A percentile compares a stretch with the other conserved stretches of the same genome.
Conservation (phyloP, 2,329 filamentous ascomycete genomes). For the Ophiostoma tasmaniense region DNA sequence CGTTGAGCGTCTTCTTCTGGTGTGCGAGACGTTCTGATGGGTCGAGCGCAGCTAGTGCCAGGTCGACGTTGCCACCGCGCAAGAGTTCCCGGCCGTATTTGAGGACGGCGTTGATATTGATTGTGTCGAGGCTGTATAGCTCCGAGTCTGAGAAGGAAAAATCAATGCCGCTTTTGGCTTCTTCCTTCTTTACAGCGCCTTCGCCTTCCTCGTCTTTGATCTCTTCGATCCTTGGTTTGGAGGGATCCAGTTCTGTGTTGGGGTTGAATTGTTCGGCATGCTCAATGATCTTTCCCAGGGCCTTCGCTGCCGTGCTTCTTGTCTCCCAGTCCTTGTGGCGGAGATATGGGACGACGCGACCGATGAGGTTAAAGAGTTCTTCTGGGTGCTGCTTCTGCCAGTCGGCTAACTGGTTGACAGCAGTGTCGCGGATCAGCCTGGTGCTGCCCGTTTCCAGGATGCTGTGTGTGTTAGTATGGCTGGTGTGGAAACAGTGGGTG, state of each 20-base stretch:
- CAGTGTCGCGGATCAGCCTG: conserved; percentile 89
- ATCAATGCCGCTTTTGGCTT: conserved; percentile 30
- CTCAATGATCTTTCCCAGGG: conserved; percentile 86
- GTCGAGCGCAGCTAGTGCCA: conserved; percentile 70
- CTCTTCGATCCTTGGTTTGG: conserved; percentile 34
- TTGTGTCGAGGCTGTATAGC: conserved; percentile 60
- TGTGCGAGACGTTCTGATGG: conserved; percentile 72
- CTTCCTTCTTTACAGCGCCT: conserved; percentile 41
- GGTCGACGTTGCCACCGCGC: conserved; percentile 79
- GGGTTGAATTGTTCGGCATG: conserved; percentile 85
- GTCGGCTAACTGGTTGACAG: conserved; percentile 91
- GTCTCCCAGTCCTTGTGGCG: conserved; percentile 97
- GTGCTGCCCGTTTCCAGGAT: conserved; percentile 96
- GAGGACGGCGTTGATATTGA: conserved; percentile 73
- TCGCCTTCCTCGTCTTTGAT: conserved; percentile 21
- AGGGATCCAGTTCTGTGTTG: conserved; percentile 62
- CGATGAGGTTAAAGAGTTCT: conserved; percentile 91
- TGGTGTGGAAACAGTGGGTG: background rate
- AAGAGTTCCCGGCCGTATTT: conserved; percentile 77
- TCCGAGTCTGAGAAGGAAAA: conserved; percentile 44
- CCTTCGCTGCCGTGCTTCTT: conserved; percentile 83
- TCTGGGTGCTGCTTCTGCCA: conserved; percentile 97
- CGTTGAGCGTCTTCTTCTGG: conserved; percentile 79
- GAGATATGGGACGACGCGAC: conserved; percentile 89
- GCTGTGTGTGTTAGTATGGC: background rate